Evolutionary conservation across 2,329 filamentous ascomycete genomes (phyloP), one percentile per base, ranked within the genome.

Genomic region (Cladosporium sp.): DNA sequence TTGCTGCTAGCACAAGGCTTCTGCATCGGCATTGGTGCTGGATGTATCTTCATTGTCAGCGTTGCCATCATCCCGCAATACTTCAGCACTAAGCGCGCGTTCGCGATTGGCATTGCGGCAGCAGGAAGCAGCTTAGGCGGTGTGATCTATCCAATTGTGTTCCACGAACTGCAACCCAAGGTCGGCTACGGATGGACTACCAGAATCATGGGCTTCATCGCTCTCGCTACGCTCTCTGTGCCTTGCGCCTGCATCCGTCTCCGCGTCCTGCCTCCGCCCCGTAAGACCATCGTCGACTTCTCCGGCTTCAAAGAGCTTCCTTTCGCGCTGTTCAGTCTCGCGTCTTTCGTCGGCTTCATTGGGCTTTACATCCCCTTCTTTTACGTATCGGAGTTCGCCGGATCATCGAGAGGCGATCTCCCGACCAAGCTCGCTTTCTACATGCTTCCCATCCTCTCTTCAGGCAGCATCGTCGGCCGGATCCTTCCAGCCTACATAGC

Each of bases 151-250:
- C 55, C 53, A 4, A 57, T 57, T 37, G 48, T 56, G 16, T 56
- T 57, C 40, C 51, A 55, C 31, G 43, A 42, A 3, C 22, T 57
- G 2, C 63, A 81, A 7, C 49, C 46, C 43, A 33, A 42, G n/a
- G 57, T 82, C 9, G 77, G 79, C 1, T 82, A 80, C 51, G 73
- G 68, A 9, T 81, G 78, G 78, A 68, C 74, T 0, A 70, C 80
- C 0, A 68, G 79, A 2, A 66, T 78, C 34, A 64, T 77, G 11
- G 79, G 71, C 1, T 81, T 63, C 7, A 71, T 78, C 43, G 65
- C 74, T 8, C 54, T 66, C 3, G 57, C 52, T 5, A 60, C 55
- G 2, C 53, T 63, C 11, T 34, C 58, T 2, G 51, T 63, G 5
- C 60, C 61, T 11, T 54, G 55, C 42, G 35, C 46, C 11, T 53